These are phyloP conservation scores for Phoma sp. DNA, from an alignment of 2,329 filamentous ascomycete species.

Conservation along the genomic window DNA sequence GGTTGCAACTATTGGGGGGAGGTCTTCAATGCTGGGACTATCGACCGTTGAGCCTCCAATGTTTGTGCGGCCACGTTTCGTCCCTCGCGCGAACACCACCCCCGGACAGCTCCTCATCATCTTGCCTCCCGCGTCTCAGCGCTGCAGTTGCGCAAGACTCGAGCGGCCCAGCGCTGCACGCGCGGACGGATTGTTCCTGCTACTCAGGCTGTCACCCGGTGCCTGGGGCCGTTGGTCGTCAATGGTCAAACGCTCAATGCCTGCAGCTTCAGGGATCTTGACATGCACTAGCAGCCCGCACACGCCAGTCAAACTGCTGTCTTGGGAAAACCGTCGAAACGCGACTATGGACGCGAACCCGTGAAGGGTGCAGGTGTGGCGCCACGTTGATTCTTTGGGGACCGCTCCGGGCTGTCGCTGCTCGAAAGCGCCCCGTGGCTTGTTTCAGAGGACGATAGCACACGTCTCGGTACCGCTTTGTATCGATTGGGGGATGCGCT, in stretches of 20 bases:
- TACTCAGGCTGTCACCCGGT: slow-evolving; percentile 5
- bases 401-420: slow-evolving; percentile 9
- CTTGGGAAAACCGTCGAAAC: slow-evolving; percentile 15
- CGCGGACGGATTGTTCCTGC: background rate
- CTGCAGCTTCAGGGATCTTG: slow-evolving; percentile 10
- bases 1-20: slow-evolving; percentile 1
- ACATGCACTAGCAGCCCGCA: slow-evolving; percentile 8
- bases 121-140: background rate
- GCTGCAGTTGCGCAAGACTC: slow-evolving; percentile 1
- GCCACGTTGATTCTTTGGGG: slow-evolving; percentile 11
- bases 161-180: slow-evolving; percentile 1
- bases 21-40: slow-evolving; percentile 4
- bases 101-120: slow-evolving; percentile 2
- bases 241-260: slow-evolving; percentile 17
- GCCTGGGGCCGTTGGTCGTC: slow-evolving; percentile 1
- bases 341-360: slow-evolving; percentile 5
- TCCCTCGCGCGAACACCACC: background rate
- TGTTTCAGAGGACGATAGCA: slow-evolving; percentile 22
- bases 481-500: slow-evolving; percentile 8
- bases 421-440: slow-evolving; percentile 24
- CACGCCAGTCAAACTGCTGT: slow-evolving; percentile 9
- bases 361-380: slow-evolving; percentile 6
- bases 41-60: slow-evolving; percentile 10
- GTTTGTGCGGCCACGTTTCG: slow-evolving; percentile 14
- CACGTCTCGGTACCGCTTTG: slow-evolving; percentile 27